phyloP scores from a whole-genome alignment of 768 basidiomycete species.

The Galerina sulciceps region DNA sequence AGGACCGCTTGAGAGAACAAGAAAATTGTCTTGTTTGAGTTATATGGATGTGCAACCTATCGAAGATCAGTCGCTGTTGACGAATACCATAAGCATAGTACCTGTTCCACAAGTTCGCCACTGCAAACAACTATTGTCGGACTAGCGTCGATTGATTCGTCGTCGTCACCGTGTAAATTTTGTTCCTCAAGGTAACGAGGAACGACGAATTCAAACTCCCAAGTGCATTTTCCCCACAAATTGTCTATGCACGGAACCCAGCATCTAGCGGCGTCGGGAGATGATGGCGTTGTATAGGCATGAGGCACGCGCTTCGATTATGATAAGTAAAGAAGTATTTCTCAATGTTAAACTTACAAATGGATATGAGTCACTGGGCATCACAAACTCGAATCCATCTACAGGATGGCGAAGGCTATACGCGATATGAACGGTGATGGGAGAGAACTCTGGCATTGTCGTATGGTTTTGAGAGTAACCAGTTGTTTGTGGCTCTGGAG shows the following conservation, averaged over 20 bases:
- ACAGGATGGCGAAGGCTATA: conserved; percentile 84
- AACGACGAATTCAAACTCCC: conserved; percentile 98
- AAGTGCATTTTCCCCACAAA: conserved; percentile 95
- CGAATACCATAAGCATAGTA: conserved; percentile 32
- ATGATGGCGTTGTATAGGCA: conserved; percentile 86
- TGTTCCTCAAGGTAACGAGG: conserved; percentile 80
- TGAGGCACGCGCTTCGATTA: conserved; percentile 82
- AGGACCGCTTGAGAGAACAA: conserved; percentile 84
- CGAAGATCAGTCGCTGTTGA: conserved; percentile 2
- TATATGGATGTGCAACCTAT: conserved; percentile 91
- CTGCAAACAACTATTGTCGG: conserved; percentile 92
- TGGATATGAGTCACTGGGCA: conserved; percentile 82
- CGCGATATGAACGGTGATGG: conserved; percentile 75
- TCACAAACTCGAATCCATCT: conserved; percentile 84
- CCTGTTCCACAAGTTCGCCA: conserved; percentile 95
- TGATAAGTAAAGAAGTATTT: conserved; percentile 11
- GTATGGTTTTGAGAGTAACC: conserved; percentile 36
- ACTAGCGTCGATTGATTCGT: conserved; percentile 59
- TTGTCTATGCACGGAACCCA: conserved; percentile 99
- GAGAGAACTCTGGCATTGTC: conserved; percentile 66
- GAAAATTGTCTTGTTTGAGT: conserved; percentile 93
- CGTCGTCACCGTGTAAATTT: conserved; percentile 45
- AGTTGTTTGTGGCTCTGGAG: conserved; percentile 83
- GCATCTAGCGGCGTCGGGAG: conserved; percentile 90
- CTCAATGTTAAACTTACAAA: conserved; percentile 60